These are phyloP conservation scores for Euphorbia lathyris DNA, from an alignment of 345 rosid species.

Conservation along the genomic window DNA sequence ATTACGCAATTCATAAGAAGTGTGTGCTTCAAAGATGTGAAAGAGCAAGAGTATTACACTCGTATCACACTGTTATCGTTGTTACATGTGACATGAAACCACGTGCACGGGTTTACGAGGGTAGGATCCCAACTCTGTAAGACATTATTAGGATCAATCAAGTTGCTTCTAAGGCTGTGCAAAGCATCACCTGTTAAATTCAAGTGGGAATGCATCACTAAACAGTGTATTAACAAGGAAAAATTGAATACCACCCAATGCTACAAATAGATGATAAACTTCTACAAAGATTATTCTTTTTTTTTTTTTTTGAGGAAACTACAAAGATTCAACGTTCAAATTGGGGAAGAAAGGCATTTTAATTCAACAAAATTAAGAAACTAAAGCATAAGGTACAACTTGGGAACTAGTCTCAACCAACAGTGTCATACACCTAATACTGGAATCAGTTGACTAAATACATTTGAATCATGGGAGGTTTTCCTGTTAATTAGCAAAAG, in stretches of 20 bases:
- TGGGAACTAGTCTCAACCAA: neutral
- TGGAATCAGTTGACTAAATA: neutral
- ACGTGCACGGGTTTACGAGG: constrained; percentile 94
- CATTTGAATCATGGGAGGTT: neutral
- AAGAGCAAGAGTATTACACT: constrained; percentile 51
- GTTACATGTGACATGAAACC: constrained; percentile 97
- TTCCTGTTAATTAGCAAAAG: neutral
- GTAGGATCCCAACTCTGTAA: constrained; percentile 99
- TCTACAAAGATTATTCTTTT: too few relatives aligned
- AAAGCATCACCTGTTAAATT: constrained; percentile 87
- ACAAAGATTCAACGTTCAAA: neutral
- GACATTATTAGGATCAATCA: constrained; percentile 85
- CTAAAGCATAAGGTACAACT: neutral
- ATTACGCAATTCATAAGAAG: neutral
- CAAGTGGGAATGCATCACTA: neutral
- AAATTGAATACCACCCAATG: neutral
- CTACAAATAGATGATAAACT: neutral
- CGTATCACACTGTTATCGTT: constrained; percentile 91
- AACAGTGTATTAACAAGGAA: neutral
- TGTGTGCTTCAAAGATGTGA: constrained; percentile 8
- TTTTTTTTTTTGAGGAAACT: too few relatives aligned
- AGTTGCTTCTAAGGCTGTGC: constrained; percentile 69
- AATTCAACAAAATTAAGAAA: neutral
- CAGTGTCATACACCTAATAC: neutral
- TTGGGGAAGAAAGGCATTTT: neutral